Base-by-base conservation (phyloP, 345 rosid species). In the Eucalyptus pauciflora region DNA sequence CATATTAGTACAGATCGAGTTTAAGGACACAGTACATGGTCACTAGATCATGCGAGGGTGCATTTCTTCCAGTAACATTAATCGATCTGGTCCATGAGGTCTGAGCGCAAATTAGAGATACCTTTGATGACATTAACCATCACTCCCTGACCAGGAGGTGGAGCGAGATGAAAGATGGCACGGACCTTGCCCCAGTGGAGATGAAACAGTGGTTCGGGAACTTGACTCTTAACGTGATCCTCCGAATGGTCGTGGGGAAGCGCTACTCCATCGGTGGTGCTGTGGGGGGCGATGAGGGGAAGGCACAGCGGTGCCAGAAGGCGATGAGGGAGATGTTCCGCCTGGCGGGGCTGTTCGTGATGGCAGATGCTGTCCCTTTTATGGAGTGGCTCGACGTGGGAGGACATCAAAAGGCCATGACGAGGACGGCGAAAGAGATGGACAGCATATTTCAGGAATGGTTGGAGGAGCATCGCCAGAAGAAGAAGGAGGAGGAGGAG, bases 201-300 rank as follows among this genome's bases (percentile, higher is more conserved):
- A 89, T 93, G 94, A 91, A 86, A 85, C 76, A 58, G 22, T 92
- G 93, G 95, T 90, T 94, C 3, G 80, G 76, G 31, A 87, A 86
- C n/a, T 20, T 90, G 50, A 24, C 92, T 2, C 16, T 91, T 3
- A 94, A 94, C 43, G 86, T 92, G 67, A 91, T 91, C 56, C 51
- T 91, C 2, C 89, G 86, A 88, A 86, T 90, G 20, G 25, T 93
- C 2, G 89, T 17, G 0, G 93, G 94, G 46, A 91, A 91, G 54
- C 83, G 90, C 49, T 86, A 85, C 86, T 54, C 18, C 49, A 37
- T 50, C 4, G 48, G 83, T 13, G 64, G 69, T 27, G 9, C 71
- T 8, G 31, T 3, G 3, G 88, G 54, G 50, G 58, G 33, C 13
- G 87, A 85, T 4, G 85, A 92, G 85, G 76, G 46, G 14, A 81